These are phyloP conservation scores for Olyra latifolia DNA, from an alignment of 176 grass and related monocot genomes.

Conservation along the genomic window DNA sequence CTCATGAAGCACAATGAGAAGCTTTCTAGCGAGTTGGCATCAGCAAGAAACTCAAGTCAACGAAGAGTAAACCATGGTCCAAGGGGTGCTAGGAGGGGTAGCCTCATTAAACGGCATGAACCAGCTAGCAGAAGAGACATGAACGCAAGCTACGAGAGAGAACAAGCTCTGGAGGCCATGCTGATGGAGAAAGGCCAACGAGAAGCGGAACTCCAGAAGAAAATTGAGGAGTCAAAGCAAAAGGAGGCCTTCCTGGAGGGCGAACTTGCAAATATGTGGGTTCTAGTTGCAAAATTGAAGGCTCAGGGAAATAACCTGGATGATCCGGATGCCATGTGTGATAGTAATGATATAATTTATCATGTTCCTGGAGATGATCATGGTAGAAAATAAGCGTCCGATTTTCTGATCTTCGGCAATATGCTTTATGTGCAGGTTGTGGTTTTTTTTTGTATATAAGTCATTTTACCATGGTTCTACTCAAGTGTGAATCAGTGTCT, in stretches of 20 bases:
- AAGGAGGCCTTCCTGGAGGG: constrained; percentile 70
- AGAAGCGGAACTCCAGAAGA: constrained; percentile 61
- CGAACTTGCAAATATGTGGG: constrained; percentile 80
- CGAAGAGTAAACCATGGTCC: constrained; percentile 51
- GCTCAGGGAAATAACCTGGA: constrained; percentile 39
- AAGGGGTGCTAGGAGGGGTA: constrained; percentile 38
- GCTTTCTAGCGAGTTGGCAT: constrained; percentile 55
- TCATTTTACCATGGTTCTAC: neutral
- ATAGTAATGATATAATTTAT: constrained; percentile 31
- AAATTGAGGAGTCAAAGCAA: constrained; percentile 67
- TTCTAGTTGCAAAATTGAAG: constrained; percentile 65
- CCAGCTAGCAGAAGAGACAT: constrained; percentile 47
- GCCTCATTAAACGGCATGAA: constrained; percentile 51
- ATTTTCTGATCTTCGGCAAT: neutral
- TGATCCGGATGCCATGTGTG: constrained; percentile 36
- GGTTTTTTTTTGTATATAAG: constrained; percentile 22
- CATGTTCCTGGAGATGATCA: neutral
- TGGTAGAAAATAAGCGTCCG: neutral
- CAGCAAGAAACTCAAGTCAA: constrained; percentile 56
- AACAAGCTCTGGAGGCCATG: constrained; percentile 50
- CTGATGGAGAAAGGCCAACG: constrained; percentile 60
- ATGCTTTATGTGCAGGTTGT: constrained; percentile 21
- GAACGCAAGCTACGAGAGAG: constrained; percentile 46
- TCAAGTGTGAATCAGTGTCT: constrained; percentile 8
- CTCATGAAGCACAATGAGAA: constrained; percentile 84